Evolutionary conservation across 148 eudicot genomes (phyloP).

Genomic region (Chenopodium suecicum): DNA sequence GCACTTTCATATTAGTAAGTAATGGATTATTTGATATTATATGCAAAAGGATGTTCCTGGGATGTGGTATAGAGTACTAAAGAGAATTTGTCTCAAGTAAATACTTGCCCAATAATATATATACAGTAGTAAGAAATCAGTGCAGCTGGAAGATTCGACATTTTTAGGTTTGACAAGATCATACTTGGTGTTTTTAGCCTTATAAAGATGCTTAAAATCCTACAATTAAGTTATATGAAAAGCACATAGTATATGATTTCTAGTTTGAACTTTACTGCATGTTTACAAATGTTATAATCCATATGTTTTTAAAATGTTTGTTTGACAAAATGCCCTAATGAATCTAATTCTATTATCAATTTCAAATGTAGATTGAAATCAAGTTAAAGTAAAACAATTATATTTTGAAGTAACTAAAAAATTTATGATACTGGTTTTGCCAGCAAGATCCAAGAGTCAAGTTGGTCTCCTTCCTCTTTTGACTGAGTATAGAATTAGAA

Average conservation of each 20-base stretch:
- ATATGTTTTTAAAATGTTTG: no score
- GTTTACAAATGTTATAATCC: not conserved
- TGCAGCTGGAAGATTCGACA: not conserved
- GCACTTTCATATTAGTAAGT: not conserved
- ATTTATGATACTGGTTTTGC: no score
- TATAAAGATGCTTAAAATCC: not conserved
- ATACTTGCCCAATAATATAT: not conserved
- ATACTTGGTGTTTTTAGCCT: not conserved
- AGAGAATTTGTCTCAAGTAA: not conserved
- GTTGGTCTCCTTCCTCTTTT: no score
- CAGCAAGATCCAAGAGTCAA: no score
- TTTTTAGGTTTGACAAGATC: not conserved
- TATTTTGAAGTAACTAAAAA: no score
- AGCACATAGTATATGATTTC: not conserved
- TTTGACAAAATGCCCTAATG: no score
- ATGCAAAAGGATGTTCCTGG: slow-evolving; percentile 18
- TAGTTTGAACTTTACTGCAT: not conserved
- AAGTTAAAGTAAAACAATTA: no score
- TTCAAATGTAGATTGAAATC: no score
- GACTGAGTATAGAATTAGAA: no score
- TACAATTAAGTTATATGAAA: not conserved
- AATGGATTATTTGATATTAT: not conserved
- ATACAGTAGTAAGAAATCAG: not conserved
- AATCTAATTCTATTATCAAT: no score
- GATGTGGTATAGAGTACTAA: slow-evolving; percentile 12